Percentiles rank a stretch among this genome's conserved stretches.
Conservation (phyloP, 2,329 filamentous ascomycete species). For the Xylaria hypoxylon region DNA sequence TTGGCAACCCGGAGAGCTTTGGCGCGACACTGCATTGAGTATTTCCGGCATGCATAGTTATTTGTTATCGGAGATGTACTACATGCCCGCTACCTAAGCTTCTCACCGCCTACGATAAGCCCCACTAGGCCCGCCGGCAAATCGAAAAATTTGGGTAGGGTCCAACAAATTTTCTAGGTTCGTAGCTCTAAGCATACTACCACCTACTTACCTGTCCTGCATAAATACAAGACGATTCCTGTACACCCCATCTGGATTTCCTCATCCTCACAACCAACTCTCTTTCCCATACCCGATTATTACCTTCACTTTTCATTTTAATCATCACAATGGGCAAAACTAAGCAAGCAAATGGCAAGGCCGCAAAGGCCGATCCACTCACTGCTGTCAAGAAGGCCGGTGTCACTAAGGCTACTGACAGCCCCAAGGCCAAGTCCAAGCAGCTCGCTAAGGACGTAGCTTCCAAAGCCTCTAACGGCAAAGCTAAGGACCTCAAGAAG, state of each 20-base stretch:
- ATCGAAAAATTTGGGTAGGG: constrained; percentile 43
- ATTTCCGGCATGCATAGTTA: neutral
- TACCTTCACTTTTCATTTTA: constrained; percentile 32
- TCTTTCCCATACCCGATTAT: neutral
- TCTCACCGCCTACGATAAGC: constrained; percentile 47
- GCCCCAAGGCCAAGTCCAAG: constrained; percentile 75
- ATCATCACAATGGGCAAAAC: constrained; percentile 71
- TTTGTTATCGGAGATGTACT: constrained; percentile 10
- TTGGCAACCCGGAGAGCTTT: neutral
- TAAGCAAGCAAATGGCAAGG: constrained; percentile 70
- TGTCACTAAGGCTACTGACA: constrained; percentile 75
- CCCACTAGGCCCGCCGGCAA: constrained; percentile 45
- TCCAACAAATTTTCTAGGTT: constrained; percentile 38
- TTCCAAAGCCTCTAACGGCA: constrained; percentile 57
- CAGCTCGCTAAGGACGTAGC: constrained; percentile 71
- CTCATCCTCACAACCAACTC: constrained; percentile 16
- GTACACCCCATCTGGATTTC: neutral
- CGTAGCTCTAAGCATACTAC: constrained; percentile 37
- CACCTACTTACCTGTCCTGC: constrained; percentile 35
- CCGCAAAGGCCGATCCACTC: constrained; percentile 63
- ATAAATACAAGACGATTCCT: constrained; percentile 42
- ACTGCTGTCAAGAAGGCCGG: constrained; percentile 72
- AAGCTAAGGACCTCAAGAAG: constrained; percentile 55
- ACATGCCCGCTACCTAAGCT: constrained; percentile 12
- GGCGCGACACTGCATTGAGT: too few species aligned